Evolutionary conservation across 148 eudicot genomes (phyloP).

Genomic region (Euryodendron excelsum): DNA sequence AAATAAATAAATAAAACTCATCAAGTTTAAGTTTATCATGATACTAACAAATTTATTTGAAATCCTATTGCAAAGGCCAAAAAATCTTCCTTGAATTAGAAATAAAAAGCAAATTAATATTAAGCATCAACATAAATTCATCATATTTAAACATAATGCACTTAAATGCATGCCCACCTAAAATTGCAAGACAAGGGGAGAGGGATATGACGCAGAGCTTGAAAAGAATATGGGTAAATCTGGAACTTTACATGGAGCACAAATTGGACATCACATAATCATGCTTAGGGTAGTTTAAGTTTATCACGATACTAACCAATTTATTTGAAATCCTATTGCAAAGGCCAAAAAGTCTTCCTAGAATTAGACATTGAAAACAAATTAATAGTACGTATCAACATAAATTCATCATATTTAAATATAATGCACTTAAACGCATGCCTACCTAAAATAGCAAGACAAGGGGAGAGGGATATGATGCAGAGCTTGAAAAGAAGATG

Average conservation of each 20-base stretch:
- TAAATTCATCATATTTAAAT: neutral
- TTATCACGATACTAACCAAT: too few species aligned
- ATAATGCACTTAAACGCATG: neutral
- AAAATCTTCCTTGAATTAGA: neutral
- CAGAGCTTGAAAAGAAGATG: neutral
- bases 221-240: too few species aligned
- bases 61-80: neutral
- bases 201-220: too few species aligned
- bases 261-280: neutral
- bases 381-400: neutral
- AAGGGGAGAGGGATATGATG: neutral
- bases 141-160: neutral
- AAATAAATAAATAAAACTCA: too few species aligned
- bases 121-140: neutral
- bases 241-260: too few species aligned
- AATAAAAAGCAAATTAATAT: neutral
- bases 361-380: neutral
- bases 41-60: too few species aligned
- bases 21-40: neutral
- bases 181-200: conserved; percentile 1
- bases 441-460: neutral
- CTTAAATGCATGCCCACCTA: neutral
- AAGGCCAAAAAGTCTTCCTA: neutral
- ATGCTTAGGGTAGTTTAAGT: neutral
- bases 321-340: neutral